Conservation (phyloP, 495 filamentous ascomycete species). For the Cryomyces minteri region DNA sequence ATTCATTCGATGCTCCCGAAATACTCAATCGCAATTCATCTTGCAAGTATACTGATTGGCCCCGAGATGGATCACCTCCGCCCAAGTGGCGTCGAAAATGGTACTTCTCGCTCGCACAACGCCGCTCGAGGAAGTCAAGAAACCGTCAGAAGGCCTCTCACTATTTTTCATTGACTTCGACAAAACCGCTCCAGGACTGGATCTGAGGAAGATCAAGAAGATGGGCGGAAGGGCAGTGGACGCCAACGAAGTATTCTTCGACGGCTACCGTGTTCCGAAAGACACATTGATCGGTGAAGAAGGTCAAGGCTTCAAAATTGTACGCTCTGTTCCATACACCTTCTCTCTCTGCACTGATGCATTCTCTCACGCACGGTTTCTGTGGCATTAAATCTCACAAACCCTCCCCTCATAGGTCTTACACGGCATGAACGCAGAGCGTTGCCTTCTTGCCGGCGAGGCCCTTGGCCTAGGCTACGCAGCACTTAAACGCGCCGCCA, state of each 20-base stretch:
- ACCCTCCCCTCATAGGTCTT: conserved; percentile 26
- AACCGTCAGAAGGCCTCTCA: conserved; percentile 49
- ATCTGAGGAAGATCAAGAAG: conserved; percentile 55
- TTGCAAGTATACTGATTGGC: conserved; percentile 1
- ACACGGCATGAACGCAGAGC: conserved; percentile 73
- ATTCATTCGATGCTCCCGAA: too few species aligned
- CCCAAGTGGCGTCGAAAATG: conserved; percentile 62
- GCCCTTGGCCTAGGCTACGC: conserved; percentile 61
- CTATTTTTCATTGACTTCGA: conserved; percentile 63
- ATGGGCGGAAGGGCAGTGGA: conserved; percentile 69
- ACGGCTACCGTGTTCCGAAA: conserved; percentile 43
- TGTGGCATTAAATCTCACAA: background rate
- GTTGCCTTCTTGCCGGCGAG: conserved; percentile 59
- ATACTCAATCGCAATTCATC: background rate
- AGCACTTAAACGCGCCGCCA: conserved; percentile 42
- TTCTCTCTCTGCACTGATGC: background rate
- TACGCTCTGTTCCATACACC: background rate
- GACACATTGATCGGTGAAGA: conserved; percentile 48
- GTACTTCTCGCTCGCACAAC: conserved; percentile 60
- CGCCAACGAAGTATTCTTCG: conserved; percentile 73
- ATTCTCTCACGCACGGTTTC: background rate
- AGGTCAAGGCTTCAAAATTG: conserved; percentile 54
- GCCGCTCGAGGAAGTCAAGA: conserved; percentile 42
- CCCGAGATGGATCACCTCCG: conserved; percentile 47
- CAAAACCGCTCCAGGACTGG: conserved; percentile 33